phyloP scores from a whole-genome alignment of 192 early-diverging fungal genomes.

The Coemansia asiatica region DNA sequence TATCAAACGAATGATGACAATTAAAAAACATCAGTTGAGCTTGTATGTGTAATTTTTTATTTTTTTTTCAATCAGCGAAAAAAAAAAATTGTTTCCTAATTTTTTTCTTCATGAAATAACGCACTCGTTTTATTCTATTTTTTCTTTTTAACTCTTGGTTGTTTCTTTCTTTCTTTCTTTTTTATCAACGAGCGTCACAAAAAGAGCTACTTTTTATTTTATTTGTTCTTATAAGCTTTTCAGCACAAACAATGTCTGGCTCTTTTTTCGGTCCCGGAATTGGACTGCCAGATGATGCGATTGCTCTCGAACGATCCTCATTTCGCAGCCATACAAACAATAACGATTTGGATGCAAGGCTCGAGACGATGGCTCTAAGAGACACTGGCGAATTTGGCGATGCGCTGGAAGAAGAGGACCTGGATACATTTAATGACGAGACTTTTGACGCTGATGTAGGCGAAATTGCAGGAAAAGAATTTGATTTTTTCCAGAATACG shows the following conservation, averaged over 20 bases:
- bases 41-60: too few relatives aligned
- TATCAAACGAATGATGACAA: too few relatives aligned
- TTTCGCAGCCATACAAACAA: conserved; percentile 8
- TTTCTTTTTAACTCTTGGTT: background rate
- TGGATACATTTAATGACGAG: conserved; percentile 72
- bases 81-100: too few relatives aligned
- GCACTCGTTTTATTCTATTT: too few relatives aligned
- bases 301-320: conserved; percentile 35
- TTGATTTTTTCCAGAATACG: conserved; percentile 72
- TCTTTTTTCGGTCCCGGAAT: conserved; percentile 44
- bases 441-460: conserved; percentile 63
- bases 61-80: too few relatives aligned
- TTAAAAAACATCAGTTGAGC: too few relatives aligned
- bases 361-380: conserved; percentile 55
- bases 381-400: conserved; percentile 60
- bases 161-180: background rate
- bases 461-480: conserved; percentile 55
- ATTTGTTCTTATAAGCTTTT: background rate
- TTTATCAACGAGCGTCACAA: background rate
- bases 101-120: too few relatives aligned
- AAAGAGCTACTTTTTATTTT: background rate
- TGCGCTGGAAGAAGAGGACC: conserved; percentile 65
- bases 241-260: conserved; percentile 29
- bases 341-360: conserved; percentile 63
- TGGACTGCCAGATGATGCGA: conserved; percentile 26